Conservation (phyloP, 1,284 basidiomycete species). For the Tylopilus sp. region DNA sequence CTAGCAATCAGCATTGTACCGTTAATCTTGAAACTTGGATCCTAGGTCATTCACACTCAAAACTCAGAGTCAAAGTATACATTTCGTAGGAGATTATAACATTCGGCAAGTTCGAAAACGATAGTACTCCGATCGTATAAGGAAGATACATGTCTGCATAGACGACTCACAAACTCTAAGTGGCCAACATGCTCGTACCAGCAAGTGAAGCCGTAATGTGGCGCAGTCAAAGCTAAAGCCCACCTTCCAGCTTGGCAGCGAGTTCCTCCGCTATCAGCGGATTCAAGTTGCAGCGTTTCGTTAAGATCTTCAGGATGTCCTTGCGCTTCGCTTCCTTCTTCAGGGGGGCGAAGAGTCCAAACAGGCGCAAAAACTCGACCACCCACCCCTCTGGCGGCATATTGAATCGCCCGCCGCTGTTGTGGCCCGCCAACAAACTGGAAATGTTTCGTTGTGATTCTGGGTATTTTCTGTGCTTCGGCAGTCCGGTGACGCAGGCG, state of each 20-base stretch:
- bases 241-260: conserved; percentile 14
- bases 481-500: conserved; percentile 32
- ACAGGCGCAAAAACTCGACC: conserved; percentile 23
- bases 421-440: conserved; percentile 15
- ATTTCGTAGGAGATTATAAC: too few species aligned
- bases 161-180: conserved; percentile 1
- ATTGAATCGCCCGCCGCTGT: conserved; percentile 16
- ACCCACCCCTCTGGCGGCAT: conserved; percentile 32
- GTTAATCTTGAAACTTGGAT: neutral
- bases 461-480: conserved; percentile 25
- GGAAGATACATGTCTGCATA: conserved; percentile 8
- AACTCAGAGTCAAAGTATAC: too few species aligned
- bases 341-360: conserved; percentile 25
- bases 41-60: too few species aligned
- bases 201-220: neutral
- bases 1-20: neutral
- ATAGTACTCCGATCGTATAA: neutral
- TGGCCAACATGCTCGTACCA: neutral
- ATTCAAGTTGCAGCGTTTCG: conserved; percentile 29
- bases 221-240: neutral
- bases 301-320: conserved; percentile 25
- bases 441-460: conserved; percentile 23
- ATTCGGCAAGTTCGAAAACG: too few species aligned
- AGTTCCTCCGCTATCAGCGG: conserved; percentile 20
- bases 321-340: conserved; percentile 26